These are phyloP conservation scores for Kodamaea sp. DNA, from an alignment of 1,139 yeast genomes.

Conservation along the genomic window DNA sequence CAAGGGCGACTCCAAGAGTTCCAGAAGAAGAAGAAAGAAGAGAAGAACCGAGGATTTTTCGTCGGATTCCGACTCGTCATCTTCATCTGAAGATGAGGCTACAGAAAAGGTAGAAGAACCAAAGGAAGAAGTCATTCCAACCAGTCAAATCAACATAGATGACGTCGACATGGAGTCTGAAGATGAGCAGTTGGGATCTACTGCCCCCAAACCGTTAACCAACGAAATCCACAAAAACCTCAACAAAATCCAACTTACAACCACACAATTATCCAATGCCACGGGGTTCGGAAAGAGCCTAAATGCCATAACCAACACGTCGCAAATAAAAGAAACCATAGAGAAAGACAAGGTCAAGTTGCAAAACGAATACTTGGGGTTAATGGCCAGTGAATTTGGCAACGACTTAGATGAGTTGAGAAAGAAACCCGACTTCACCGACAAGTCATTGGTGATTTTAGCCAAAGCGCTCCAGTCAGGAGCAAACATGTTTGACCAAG, in stretches of 20 bases:
- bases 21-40: slow-evolving; percentile 63
- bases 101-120: slow-evolving; percentile 3
- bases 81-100: slow-evolving; percentile 33
- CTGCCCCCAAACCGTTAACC: slow-evolving; percentile 21
- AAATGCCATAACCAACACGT: slow-evolving; percentile 18
- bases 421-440: slow-evolving; percentile 63
- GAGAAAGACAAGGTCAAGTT: slow-evolving; percentile 40
- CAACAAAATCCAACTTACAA: slow-evolving; percentile 28
- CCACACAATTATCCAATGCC: slow-evolving; percentile 23
- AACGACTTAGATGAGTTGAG: slow-evolving; percentile 66
- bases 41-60: slow-evolving; percentile 72
- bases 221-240: slow-evolving; percentile 26
- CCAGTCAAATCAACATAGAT: slow-evolving; percentile 29
- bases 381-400: slow-evolving; percentile 61
- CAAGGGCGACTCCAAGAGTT: slow-evolving; percentile 13
- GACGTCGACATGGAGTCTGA: slow-evolving; percentile 43
- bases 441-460: slow-evolving; percentile 57
- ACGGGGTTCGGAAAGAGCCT: slow-evolving; percentile 18
- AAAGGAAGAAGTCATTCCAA: slow-evolving; percentile 6
- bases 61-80: slow-evolving; percentile 47
- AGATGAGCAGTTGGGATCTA: slow-evolving; percentile 25
- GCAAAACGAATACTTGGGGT: slow-evolving; percentile 52
- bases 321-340: slow-evolving; percentile 25
- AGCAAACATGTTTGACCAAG: slow-evolving; percentile 64
- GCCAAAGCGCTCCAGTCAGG: slow-evolving; percentile 71